phyloP scores from a whole-genome alignment of 1,284 basidiomycete genomes.

The Ustilago crameri region DNA sequence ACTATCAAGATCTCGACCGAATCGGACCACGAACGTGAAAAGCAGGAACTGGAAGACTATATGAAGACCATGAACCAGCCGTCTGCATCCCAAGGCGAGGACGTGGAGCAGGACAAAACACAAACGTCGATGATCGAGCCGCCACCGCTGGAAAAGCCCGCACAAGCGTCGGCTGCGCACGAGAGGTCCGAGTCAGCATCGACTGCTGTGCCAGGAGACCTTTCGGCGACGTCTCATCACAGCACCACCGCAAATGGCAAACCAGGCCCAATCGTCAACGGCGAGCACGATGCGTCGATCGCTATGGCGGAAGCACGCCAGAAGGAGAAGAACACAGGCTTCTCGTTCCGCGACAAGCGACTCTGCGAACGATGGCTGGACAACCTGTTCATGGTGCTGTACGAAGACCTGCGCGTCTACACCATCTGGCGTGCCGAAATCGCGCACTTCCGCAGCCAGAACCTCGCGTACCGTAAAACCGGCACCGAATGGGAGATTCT shows the following conservation, averaged over 20 bases:
- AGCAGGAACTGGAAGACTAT: constrained; percentile 66
- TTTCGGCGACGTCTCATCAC: constrained; percentile 14
- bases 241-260: constrained; percentile 10
- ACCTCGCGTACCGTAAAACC: constrained; percentile 95
- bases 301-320: constrained; percentile 43
- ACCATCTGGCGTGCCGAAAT: constrained; percentile 99
- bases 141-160: constrained; percentile 69
- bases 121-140: constrained; percentile 44
- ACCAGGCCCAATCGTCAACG: constrained; percentile 30
- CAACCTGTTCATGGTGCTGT: constrained; percentile 97
- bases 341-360: constrained; percentile 94
- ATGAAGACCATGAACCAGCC: constrained; percentile 61
- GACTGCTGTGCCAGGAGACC: constrained; percentile 24
- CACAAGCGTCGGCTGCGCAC: constrained; percentile 66
- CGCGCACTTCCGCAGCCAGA: constrained; percentile 97
- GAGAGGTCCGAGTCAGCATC: constrained; percentile 45
- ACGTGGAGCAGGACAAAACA: constrained; percentile 4
- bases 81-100: neutral
- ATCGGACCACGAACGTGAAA: constrained; percentile 74
- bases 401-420: constrained; percentile 98
- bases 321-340: constrained; percentile 71
- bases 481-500: constrained; percentile 98
- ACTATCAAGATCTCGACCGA: constrained; percentile 89
- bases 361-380: constrained; percentile 98
- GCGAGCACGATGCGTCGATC: constrained; percentile 49